Base-by-base conservation (phyloP, 306 rosid genomes). In the Glycyrrhiza uralensis region DNA sequence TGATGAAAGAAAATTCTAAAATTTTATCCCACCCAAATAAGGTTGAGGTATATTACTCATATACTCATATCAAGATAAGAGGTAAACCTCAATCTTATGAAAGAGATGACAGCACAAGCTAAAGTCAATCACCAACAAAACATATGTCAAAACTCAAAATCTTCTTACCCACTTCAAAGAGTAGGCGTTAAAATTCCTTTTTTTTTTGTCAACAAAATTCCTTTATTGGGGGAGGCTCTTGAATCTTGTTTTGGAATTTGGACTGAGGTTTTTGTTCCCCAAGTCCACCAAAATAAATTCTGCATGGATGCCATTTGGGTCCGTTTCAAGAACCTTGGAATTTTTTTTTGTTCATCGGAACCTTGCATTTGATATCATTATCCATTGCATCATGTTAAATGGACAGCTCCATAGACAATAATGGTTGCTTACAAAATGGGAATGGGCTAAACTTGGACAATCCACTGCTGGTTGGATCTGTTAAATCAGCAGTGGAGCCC, bases 31-130 rank as follows among this genome's bases (percentile, higher is more conserved):
- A 36, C 12, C 18, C 20, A 33, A 36, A 19, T 8, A 9, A 32
- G 36, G 44, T 24, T 54, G 51, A 52, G 17, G 17, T 14, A n/a
- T n/a, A n/a, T n/a, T n/a, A n/a, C n/a, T n/a, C n/a, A n/a, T n/a
- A n/a, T n/a, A 0, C 10, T 17, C 32, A 35, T 2, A 36, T 62
- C 51, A 30, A 63, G 79, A 22, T 52, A 13, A 65, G 57, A 65
- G 67, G 74, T 65, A 17, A 39, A 41, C 35, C 42, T 66, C 80
- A 42, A 39, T 62, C 47, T 23, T 41, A 41, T 66, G 17, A 49
- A 11, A n/a, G 12, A 23, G 36, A 38, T 44, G 38, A 58, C 35
- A 10, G n/a, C n/a, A 36, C 9, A 2, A 14, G 17, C 46, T 23
- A 17, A 59, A 55, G 39, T 51, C 63, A 55, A 23, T 36, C 30